Base-by-base conservation (phyloP, 2,329 filamentous ascomycete species). In the Fusarium sp. region DNA sequence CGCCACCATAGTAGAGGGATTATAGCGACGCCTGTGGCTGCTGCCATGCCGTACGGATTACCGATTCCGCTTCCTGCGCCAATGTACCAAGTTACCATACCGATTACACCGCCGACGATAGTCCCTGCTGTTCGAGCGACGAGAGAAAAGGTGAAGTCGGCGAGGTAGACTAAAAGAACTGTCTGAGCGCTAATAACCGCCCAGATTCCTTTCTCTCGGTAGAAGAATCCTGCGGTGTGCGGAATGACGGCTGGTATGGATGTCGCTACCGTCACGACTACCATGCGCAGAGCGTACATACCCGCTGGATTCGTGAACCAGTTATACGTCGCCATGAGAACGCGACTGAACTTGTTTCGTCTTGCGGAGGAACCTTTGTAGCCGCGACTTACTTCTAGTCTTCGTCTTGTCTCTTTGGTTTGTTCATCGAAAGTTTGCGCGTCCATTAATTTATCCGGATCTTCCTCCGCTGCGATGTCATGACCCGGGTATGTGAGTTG, bases 121-220 rank as follows among this genome's bases (percentile, higher is more conserved):
- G 84, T 85, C 8, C 82, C 85, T 2, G 80, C 53, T 0, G 74
- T 70, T 23, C 85, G 78, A 1, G 79, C 75, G 1, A 84, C 44
- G 8, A 86, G 65, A 0, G 82, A 83, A 50, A 83, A 83, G 0
- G 80, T 81, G 42, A 86, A 86, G 54, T 87, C 85, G 0, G 83
- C 81, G 77, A 85, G 81, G 67, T 86, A 86, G 12, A 83, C 76
- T 2, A 86, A 76, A 4, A 86, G 65, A 2, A 78, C 79, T 0
- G 82, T 84, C 67, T 86, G 85, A 0, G 80, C 84, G 74, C 84
- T 86, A 43, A 87, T 85, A 11, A 86, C 73, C 0, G 78, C 83
- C 85, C 85, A 87, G 0, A 87, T 76, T 0, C 85, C 84, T 69
- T 84, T 85, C 58, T 86, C 80, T 4, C 84, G 79, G 51, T 85